A percentile compares a stretch with the other conserved stretches of the same genome.
These are phyloP conservation scores for Trichoderma afroharzianum DNA, from an alignment of 2,329 filamentous ascomycete genomes.

Conservation along the genomic window DNA sequence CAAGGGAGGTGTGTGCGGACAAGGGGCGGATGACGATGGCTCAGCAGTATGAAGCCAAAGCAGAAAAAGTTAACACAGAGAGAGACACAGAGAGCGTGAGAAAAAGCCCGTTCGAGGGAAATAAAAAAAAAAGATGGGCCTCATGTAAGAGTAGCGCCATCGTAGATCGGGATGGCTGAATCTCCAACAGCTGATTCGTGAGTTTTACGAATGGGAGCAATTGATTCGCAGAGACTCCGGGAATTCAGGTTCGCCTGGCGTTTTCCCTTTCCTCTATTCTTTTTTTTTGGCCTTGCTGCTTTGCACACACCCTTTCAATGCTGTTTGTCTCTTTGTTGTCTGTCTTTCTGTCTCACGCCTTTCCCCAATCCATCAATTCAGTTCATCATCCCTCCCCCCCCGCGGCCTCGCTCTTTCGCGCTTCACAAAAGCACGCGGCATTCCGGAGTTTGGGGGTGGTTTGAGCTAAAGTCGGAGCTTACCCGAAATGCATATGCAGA, in stretches of 20 bases:
- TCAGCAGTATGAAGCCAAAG: background rate
- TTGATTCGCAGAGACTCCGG: slow-evolving; percentile 2
- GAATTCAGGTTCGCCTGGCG: background rate
- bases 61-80: background rate
- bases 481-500: slow-evolving; percentile 9
- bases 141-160: slow-evolving; percentile 7
- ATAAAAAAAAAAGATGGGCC: background rate
- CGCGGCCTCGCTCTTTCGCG: slow-evolving; percentile 8
- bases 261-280: background rate
- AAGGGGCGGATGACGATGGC: background rate
- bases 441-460: background rate
- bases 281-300: background rate
- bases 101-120: background rate
- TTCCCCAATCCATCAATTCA: background rate
- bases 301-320: background rate
- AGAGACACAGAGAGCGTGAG: background rate
- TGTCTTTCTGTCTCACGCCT: background rate
- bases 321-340: background rate
- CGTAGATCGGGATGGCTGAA: slow-evolving; percentile 17
- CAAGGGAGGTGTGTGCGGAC: background rate
- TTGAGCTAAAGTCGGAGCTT: slow-evolving; percentile 2
- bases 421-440: background rate
- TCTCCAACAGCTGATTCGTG: slow-evolving; percentile 12
- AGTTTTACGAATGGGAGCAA: slow-evolving; percentile 5
- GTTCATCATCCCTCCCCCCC: background rate